Conservation (phyloP, 345 rosid genomes). For the Chamaenerion angustifolium region DNA sequence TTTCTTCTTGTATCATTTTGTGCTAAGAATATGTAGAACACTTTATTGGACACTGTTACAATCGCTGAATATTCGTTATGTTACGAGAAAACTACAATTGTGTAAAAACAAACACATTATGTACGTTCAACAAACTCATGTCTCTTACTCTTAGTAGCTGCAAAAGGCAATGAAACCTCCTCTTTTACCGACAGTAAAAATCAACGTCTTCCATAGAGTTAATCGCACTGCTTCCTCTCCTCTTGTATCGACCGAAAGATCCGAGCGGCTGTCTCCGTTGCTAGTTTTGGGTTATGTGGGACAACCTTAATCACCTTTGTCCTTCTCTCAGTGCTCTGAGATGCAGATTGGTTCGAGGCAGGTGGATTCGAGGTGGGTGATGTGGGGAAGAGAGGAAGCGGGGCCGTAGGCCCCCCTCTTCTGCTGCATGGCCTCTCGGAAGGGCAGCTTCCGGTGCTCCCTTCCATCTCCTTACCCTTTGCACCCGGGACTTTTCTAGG, state of each 20-base stretch:
- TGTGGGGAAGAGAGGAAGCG: conserved; percentile 46
- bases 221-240: conserved; percentile 14
- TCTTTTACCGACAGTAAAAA: no score
- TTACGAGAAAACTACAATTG: no score
- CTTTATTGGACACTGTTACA: no score
- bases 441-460: conserved; percentile 56
- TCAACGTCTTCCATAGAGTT: no score
- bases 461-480: conserved; percentile 46
- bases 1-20: no score
- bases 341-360: conserved; percentile 10
- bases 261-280: conserved; percentile 25
- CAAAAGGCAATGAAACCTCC: no score
- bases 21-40: no score
- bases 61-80: no score
- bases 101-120: no score
- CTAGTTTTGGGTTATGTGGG: conserved; percentile 19
- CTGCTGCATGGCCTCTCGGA: conserved; percentile 15
- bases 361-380: conserved; percentile 32
- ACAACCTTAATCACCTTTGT: conserved; percentile 26
- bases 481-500: conserved; percentile 37
- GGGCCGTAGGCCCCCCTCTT: conserved; percentile 13
- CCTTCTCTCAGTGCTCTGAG: conserved; percentile 5
- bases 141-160: no score
- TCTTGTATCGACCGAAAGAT: conserved; percentile 25
- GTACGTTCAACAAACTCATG: no score